phyloP scores from a whole-genome alignment of 352 stramenopile genomes.

The Globisporangium canariense region DNA sequence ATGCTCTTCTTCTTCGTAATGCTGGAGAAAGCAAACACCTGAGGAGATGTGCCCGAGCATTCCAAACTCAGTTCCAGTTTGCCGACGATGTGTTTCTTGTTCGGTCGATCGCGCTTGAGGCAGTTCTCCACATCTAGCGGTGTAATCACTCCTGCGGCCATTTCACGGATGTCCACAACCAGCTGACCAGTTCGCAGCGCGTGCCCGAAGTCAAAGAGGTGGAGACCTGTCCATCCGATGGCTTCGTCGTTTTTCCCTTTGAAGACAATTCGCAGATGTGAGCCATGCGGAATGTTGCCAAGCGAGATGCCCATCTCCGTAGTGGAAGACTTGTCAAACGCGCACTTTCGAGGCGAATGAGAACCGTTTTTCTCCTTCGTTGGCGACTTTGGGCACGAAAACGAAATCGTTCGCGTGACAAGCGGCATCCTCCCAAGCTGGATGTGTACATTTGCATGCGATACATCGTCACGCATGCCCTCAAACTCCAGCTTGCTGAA shows the following conservation, averaged over 20 bases:
- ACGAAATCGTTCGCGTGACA: slow-evolving; percentile 13
- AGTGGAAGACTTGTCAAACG: slow-evolving; percentile 6
- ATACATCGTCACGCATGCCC: slow-evolving; percentile 12
- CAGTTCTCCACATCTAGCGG: slow-evolving; percentile 78
- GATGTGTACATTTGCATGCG: slow-evolving; percentile 22
- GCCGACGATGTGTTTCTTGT: slow-evolving; percentile 34
- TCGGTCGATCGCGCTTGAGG: slow-evolving; percentile 27
- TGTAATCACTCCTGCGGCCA: slow-evolving; percentile 37
- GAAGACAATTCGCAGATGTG: slow-evolving; percentile 63
- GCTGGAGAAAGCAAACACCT: slow-evolving; percentile 66
- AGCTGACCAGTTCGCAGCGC: slow-evolving; percentile 47
- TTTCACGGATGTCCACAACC: slow-evolving; percentile 28
- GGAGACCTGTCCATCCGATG: slow-evolving; percentile 61
- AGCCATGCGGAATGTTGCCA: slow-evolving; percentile 71
- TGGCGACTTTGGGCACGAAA: slow-evolving; percentile 14
- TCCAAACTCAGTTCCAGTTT: slow-evolving; percentile 46
- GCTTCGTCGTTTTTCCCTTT: slow-evolving; percentile 33
- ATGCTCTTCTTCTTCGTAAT: slow-evolving; percentile 45
- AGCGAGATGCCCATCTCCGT: slow-evolving; percentile 32
- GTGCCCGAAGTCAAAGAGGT: slow-evolving; percentile 84
- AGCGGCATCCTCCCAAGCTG: slow-evolving; percentile 29
- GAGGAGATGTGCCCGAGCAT: slow-evolving; percentile 31
- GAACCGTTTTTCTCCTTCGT: slow-evolving; percentile 20
- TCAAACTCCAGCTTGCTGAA: slow-evolving; percentile 14
- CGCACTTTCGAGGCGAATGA: slow-evolving; percentile 10